Evolutionary conservation across 352 stramenopile genomes (phyloP), one percentile per base, ranked within the genome.

Genomic region (Halophytophthora polymorphica): DNA sequence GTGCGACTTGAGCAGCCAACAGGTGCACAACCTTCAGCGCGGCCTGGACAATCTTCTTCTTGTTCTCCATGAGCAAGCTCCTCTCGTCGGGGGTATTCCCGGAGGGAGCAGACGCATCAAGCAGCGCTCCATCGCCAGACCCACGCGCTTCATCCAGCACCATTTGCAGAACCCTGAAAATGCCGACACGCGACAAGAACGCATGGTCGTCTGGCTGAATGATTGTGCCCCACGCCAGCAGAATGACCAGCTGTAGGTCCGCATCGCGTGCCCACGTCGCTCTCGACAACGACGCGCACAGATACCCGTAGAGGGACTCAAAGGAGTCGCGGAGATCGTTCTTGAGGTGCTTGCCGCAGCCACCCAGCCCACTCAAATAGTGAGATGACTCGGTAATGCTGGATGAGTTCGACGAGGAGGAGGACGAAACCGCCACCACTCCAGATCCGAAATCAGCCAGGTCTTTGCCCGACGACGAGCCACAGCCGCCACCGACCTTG

Each of bases 111-210:
- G 40, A 43, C n/a, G n/a, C 45, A 28, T 77, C 74, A 22, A 53
- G 49, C 23, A 59, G 56, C 7, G 59, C 50, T 25, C 49, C 44
- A 50, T 83, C 76, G 13, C 62, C 67, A 11, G 71, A 83, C 17
- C 75, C 76, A 61, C 87, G 74, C 3, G 82, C 84, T 62, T 94
- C 83, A 47, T 95, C 83, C 13, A 96, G 50, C 11, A 96, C 87
- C n/a, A 83, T 95, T 57, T 96, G 87, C 14, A 96, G 60, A 29
- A 95, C 84, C 31, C 87, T 71, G 55, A 96, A 96, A 58, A 96
- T 87, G 1, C 86, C 83, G 33, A 95, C 82, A 35, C 87, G 82
- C 19, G 87, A 96, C 18, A 96, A 69, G 47, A 96, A 96, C 2
- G 86, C 81, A 56, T 96, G 87, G 49, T 96, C 87, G 39, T 95